Base-by-base conservation (phyloP, 2,329 filamentous ascomycete genomes). In the Fusarium odoratissimum region DNA sequence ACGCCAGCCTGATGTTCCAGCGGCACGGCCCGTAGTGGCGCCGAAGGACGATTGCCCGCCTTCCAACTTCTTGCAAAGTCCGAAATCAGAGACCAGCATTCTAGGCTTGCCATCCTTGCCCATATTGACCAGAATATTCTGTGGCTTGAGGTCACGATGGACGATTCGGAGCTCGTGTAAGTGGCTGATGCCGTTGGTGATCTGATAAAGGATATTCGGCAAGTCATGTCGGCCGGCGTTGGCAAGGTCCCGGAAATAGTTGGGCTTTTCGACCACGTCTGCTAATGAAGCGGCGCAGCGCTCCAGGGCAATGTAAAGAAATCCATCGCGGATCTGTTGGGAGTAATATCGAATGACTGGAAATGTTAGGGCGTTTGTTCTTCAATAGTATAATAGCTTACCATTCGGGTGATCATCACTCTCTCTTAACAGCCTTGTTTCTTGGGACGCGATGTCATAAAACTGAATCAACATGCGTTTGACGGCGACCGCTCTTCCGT, bases 401-500 rank as follows among this genome's bases (percentile, higher is more conserved):
- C 89, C 89, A 80, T 99, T 98, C 17, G 93, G 92, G 78, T 99
- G 96, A 77, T 98, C 93, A 75, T 99, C 96, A 78, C 95, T 98
- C 81, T 98, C 95, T 67, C 97, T 89, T 16, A 99, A 84, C 58
- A 98, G 86, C 67, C 92, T 92, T 3, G 97, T 97, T 83, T 99
- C 96, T 77, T 97, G 95, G 16, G 94, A 95, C 1, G 96, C 96
- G 75, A 99, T 93, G 73, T 97, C 95, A 80, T 95, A 98, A 77
- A 98, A 98, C 75, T 97, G 94, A 38, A 95, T 94, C 68, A 98
- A 86, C 94, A 99, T 97, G 38, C 96, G 91, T 86, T 99, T 99
- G 52, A 99, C 94, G 2, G 96, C 96, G 31, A 99, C 95, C 48
- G 95, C 92, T 56, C 95, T 92, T 30, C 95, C 95, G 80, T 97